A percentile compares a stretch with the other conserved stretches of the same genome.
phyloP scores from a whole-genome alignment of 208 protist genomes.

The Leishmania tarentolae region DNA sequence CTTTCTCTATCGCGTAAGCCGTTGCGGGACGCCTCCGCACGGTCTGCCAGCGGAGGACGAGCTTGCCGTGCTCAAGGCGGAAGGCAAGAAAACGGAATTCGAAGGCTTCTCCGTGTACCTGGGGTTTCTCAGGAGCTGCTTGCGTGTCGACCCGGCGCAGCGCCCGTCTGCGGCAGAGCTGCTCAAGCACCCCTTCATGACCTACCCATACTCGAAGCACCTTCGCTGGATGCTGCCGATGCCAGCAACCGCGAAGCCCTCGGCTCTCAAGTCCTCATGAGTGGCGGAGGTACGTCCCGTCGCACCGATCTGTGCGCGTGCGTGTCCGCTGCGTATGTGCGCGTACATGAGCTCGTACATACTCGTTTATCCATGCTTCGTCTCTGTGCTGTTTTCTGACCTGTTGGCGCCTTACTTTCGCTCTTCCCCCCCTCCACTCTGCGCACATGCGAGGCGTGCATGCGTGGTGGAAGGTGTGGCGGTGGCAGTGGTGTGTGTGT shows the following conservation, averaged over 20 bases:
- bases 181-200: constrained; percentile 60
- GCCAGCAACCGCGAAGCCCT: not conserved
- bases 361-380: not conserved
- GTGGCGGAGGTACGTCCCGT: not conserved
- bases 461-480: not conserved
- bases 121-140: constrained; percentile 57
- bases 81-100: constrained; percentile 29
- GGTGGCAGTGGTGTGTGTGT: not conserved
- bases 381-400: not conserved
- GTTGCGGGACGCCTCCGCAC: constrained; percentile 41
- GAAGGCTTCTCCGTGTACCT: constrained; percentile 46
- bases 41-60: constrained; percentile 56
- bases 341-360: not conserved
- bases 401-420: not conserved
- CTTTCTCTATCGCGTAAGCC: constrained; percentile 58
- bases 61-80: constrained; percentile 28
- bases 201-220: constrained; percentile 38
- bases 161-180: constrained; percentile 51
- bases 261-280: not conserved
- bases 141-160: constrained; percentile 46
- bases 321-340: not conserved
- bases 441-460: not conserved
- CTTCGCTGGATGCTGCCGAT: constrained; percentile 49
- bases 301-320: not conserved
- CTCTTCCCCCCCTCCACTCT: not conserved